Evolutionary conservation across 768 basidiomycete genomes (phyloP), one percentile per base, ranked within the genome.

Genomic region (Tulasnella sp.): DNA sequence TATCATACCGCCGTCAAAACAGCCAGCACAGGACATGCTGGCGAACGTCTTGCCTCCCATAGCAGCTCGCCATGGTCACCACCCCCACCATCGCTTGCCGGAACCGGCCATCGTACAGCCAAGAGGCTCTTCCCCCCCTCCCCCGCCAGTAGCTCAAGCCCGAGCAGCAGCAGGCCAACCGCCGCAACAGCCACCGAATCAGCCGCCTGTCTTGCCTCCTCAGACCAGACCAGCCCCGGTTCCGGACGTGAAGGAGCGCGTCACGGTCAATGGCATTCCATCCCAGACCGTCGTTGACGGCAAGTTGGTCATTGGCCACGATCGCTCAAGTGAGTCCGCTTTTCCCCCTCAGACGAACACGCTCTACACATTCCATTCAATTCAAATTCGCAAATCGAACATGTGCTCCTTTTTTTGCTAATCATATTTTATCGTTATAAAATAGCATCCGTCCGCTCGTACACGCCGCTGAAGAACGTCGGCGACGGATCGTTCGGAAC

Each of bases 401-500:
- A 57, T 26, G 35, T 67, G 29, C 5, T 48, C 6, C 5, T 69
- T 80, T 69, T 80, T 81, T 79, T 32, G 81, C 55, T 61, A 55
- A 32, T 61, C 73, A 39, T 69, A 71, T 55, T 81, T 78, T 79
- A 23, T 44, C 13, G 10, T 81, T 20, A 76, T 76, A 35, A 23
- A 26, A 37, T 46, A 97, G 95, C 87, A 82, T 95, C 93, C 23
- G 90, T 90, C 78, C 91, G 96, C 82, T 92, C 92, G 26, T 99
- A 96, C 84, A 96, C 96, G 39, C 92, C 94, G 72, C 89, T 99
- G 87, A 99, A 99, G 87, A 92, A 93, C 80, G 90, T 99, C 84
- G 98, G 98, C 57, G 97, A 98, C 84, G 98, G 98, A 77, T 98
- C 97, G 7, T 99, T 99, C 83, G 98, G 98, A 74, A 99, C 96